phyloP scores from a whole-genome alignment of 1,139 yeast genomes.

The Taphrina populina region DNA sequence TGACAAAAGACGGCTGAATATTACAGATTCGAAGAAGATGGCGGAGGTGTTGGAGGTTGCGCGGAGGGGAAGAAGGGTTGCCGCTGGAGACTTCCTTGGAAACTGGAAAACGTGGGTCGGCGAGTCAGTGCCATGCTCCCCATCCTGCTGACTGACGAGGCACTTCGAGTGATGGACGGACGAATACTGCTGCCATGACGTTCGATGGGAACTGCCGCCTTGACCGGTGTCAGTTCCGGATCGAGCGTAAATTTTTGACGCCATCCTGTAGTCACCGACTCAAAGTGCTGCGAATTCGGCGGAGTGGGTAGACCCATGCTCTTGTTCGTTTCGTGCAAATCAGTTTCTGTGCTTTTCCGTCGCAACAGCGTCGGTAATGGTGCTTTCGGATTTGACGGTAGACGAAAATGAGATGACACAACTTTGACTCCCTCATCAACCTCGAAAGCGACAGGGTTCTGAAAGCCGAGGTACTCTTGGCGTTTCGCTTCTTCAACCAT shows the following conservation, averaged over 20 bases:
- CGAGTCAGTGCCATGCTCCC: conserved; percentile 12
- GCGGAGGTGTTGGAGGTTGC: too few relatives aligned
- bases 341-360: not conserved
- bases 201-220: not conserved
- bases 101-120: conserved; percentile 4
- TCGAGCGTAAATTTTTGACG: not conserved
- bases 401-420: not conserved
- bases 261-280: conserved; percentile 9
- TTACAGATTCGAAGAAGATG: too few relatives aligned
- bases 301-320: conserved; percentile 15
- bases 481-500: conserved; percentile 11
- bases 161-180: not conserved
- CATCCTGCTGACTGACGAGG: conserved; percentile 8
- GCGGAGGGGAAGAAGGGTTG: too few relatives aligned
- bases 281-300: conserved; percentile 10
- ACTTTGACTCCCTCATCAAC: not conserved
- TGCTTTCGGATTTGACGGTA: not conserved
- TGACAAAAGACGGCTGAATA: too few relatives aligned
- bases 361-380: conserved; percentile 9
- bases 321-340: not conserved
- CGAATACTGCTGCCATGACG: too few relatives aligned
- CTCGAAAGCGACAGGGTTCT: conserved; percentile 16
- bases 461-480: conserved; percentile 5
- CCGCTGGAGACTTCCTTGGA: conserved; percentile 4
- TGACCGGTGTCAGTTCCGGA: not conserved